These are phyloP conservation scores for Helotiales sp. DNA, from an alignment of 2,329 filamentous ascomycete genomes.

Conservation along the genomic window DNA sequence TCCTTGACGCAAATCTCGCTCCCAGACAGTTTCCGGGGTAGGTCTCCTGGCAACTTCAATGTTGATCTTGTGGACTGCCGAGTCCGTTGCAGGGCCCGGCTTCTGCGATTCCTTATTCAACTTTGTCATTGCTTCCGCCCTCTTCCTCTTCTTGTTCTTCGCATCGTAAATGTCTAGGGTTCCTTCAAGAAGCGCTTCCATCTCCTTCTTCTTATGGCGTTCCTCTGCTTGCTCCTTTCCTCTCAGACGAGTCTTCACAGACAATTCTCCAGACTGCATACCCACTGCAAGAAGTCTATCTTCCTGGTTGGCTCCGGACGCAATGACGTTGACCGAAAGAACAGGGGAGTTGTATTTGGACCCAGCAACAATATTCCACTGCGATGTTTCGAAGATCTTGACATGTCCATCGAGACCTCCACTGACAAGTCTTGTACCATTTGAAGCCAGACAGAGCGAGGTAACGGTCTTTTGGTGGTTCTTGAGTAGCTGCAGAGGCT, in stretches of 20 bases:
- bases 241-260: conserved; percentile 84
- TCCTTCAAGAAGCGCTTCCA: conserved; percentile 80
- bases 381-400: conserved; percentile 93
- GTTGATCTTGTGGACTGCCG: conserved; percentile 84
- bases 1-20: conserved; percentile 77
- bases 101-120: conserved; percentile 75
- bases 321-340: conserved; percentile 79
- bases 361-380: conserved; percentile 95
- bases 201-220: conserved; percentile 79
- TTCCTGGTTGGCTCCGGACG: conserved; percentile 68
- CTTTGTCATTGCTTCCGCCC: conserved; percentile 63
- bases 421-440: conserved; percentile 79
- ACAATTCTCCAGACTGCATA: conserved; percentile 92
- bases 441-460: conserved; percentile 78
- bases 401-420: conserved; percentile 94
- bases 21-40: conserved; percentile 77
- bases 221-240: conserved; percentile 80
- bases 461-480: conserved; percentile 99
- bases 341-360: conserved; percentile 93
- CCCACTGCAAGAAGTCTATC: conserved; percentile 95
- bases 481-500: conserved; percentile 82
- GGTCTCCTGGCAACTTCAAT: conserved; percentile 67
- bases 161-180: conserved; percentile 79
- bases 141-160: conserved; percentile 66
- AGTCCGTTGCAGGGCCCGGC: conserved; percentile 67